These are phyloP conservation scores for Populus pruinosa DNA, from an alignment of 345 rosid genomes.

Conservation along the genomic window DNA sequence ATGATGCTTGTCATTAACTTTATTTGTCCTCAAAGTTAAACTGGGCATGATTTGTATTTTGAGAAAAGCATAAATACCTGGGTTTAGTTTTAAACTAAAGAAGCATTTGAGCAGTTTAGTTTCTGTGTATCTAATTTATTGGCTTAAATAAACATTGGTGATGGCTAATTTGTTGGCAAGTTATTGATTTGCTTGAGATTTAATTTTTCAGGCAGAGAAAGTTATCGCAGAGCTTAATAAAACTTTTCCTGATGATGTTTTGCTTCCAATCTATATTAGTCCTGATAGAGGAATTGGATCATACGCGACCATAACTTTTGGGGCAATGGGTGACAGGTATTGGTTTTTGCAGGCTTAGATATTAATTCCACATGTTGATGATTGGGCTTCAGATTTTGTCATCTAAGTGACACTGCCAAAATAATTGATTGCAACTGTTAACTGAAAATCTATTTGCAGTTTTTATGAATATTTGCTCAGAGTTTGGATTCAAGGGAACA, in stretches of 20 bases:
- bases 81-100: neutral
- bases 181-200: neutral
- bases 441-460: constrained; percentile 41
- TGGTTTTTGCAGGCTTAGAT: constrained; percentile 1
- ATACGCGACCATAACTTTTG: constrained; percentile 77
- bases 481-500: constrained; percentile 96
- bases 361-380: neutral
- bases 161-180: neutral
- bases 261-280: constrained; percentile 84
- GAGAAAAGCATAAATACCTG: neutral
- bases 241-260: constrained; percentile 85
- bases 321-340: constrained; percentile 99
- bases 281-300: constrained; percentile 58
- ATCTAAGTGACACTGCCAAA: neutral
- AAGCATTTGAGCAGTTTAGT: neutral
- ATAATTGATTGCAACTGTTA: neutral
- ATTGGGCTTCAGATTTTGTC: neutral
- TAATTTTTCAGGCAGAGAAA: constrained; percentile 68
- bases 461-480: constrained; percentile 97
- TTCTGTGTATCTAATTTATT: too few species aligned
- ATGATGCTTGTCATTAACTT: neutral
- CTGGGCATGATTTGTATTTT: neutral
- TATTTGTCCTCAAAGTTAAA: neutral
- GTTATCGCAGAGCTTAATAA: constrained; percentile 66
- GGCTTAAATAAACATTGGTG: too few species aligned